phyloP scores from a whole-genome alignment of 768 basidiomycete genomes.

The Pluteus cervinus region DNA sequence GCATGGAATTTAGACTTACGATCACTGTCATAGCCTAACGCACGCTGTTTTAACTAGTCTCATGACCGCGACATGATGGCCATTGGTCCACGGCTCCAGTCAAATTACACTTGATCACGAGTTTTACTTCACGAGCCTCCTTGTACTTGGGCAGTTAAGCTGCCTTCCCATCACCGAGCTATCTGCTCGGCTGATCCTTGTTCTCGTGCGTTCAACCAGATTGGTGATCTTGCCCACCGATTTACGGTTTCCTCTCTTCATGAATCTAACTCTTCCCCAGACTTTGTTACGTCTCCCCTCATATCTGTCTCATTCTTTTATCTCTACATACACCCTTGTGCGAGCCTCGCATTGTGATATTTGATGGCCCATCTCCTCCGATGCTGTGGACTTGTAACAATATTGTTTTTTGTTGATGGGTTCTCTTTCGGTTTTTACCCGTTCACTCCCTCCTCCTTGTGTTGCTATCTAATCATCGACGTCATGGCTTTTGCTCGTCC shows the following conservation, averaged over 20 bases:
- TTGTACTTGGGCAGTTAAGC: not conserved
- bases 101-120: slow-evolving; percentile 6
- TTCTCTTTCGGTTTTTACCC: slow-evolving; percentile 22
- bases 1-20: slow-evolving; percentile 30
- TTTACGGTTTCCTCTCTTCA: not conserved
- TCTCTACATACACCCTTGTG: too few species aligned
- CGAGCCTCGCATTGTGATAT: slow-evolving; percentile 3
- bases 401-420: slow-evolving; percentile 23
- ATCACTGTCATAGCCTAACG: not conserved
- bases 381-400: slow-evolving; percentile 33
- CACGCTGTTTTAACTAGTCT: slow-evolving; percentile 1
- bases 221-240: not conserved
- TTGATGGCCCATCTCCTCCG: slow-evolving; percentile 9
- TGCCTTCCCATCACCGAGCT: not conserved
- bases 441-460: slow-evolving; percentile 17
- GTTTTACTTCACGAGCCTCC: slow-evolving; percentile 2
- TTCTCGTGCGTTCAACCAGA: not conserved
- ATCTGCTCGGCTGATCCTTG: not conserved
- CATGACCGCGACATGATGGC: slow-evolving; percentile 4
- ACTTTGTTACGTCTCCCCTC: not conserved
- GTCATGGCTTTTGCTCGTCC: too few species aligned
- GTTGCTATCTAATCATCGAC: slow-evolving; percentile 36
- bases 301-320: slow-evolving; percentile 1
- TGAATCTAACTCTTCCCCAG: not conserved
- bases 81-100: slow-evolving; percentile 5